Percentiles rank a stretch among this genome's conserved stretches.
These are phyloP conservation scores for Teunomyces cretensis DNA, from an alignment of 805 yeast genomes.

Conservation along the genomic window DNA sequence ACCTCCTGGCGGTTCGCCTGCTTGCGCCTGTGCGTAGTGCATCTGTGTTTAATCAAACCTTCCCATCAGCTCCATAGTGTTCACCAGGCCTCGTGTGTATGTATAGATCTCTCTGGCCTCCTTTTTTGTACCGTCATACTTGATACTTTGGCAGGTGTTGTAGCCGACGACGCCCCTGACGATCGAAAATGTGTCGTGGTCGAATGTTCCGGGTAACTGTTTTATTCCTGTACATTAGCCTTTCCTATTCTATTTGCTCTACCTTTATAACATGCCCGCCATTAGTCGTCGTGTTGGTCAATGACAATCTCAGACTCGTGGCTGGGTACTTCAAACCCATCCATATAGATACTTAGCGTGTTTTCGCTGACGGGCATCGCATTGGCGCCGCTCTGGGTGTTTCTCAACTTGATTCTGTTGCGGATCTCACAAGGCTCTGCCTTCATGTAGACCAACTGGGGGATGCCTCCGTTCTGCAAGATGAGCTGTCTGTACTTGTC, in stretches of 20 bases:
- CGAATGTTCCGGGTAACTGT: not conserved
- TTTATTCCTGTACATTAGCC: not conserved
- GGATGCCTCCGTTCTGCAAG: not conserved
- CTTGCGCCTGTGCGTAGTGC: too few relatives aligned
- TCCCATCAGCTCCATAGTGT: too few relatives aligned
- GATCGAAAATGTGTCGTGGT: not conserved
- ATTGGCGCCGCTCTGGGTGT: not conserved
- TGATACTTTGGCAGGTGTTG: not conserved
- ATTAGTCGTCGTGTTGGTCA: not conserved
- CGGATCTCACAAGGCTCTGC: not conserved
- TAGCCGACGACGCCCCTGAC: not conserved
- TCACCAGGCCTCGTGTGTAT: too few relatives aligned
- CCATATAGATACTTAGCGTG: not conserved
- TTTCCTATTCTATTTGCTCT: not conserved
- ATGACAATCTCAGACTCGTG: not conserved
- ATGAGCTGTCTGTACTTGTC: not conserved
- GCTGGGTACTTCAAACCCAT: not conserved
- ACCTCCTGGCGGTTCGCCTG: too few relatives aligned
- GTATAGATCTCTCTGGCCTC: too few relatives aligned
- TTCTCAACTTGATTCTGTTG: not conserved
- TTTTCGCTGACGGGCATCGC: not conserved
- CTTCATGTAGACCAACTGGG: constrained; percentile 1
- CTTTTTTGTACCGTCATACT: not conserved
- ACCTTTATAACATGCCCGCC: too few relatives aligned
- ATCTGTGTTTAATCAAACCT: too few relatives aligned